Percentiles rank a stretch among this genome's conserved stretches.
Evolutionary conservation across 345 rosid species (phyloP).

Genomic region (Conringia planisiliqua): DNA sequence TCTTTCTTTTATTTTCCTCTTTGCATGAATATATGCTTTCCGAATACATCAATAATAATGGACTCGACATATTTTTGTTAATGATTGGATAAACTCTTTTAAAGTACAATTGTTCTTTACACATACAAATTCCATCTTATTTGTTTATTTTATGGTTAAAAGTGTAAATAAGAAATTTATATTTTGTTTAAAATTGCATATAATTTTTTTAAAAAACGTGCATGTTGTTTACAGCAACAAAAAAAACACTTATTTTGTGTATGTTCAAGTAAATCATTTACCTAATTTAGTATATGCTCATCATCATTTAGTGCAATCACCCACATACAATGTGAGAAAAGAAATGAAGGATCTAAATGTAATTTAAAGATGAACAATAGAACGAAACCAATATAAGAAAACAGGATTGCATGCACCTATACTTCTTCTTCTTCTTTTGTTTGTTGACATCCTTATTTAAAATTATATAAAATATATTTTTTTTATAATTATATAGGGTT

Average conservation of each 20-base stretch:
- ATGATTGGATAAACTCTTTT: conserved; percentile 23
- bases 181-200: neutral
- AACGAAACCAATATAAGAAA: conserved; percentile 3
- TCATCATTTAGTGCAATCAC: neutral
- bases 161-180: neutral
- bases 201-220: neutral
- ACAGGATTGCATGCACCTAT: neutral
- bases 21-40: conserved; percentile 24
- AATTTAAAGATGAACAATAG: neutral
- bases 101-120: conserved; percentile 25
- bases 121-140: neutral
- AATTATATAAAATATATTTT: neutral
- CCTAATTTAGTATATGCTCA: neutral
- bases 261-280: neutral
- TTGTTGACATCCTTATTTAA: neutral
- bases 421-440: neutral
- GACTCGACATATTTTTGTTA: neutral
- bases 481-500: neutral
- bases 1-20: conserved; percentile 11
- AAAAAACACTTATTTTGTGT: neutral
- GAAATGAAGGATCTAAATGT: neutral
- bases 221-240: neutral
- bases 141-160: neutral
- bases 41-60: conserved; percentile 22
- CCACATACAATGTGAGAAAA: conserved; percentile 1